Evolutionary conservation across 176 grass and related monocot species (phyloP).

Genomic region (Pontederia paniculata): DNA sequence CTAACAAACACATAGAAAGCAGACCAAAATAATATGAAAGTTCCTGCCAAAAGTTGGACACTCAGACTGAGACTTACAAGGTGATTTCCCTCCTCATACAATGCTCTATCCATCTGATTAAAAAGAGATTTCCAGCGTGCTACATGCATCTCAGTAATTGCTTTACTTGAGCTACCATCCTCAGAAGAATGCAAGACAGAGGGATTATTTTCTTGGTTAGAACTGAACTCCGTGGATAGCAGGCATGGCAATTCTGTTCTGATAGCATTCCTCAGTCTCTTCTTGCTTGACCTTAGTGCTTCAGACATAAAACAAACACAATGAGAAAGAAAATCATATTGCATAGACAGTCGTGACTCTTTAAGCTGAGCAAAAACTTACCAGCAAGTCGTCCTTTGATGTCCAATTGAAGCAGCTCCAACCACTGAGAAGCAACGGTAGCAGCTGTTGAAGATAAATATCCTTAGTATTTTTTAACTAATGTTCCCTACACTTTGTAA

Average conservation of each 20-base stretch:
- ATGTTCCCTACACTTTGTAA: too few relatives aligned
- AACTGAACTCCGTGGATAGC: constrained; percentile 58
- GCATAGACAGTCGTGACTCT: constrained; percentile 3
- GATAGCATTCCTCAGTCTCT: constrained; percentile 2
- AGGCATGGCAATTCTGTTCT: constrained; percentile 75
- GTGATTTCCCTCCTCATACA: constrained; percentile 69
- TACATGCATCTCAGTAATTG: constrained; percentile 55
- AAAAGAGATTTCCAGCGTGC: constrained; percentile 81
- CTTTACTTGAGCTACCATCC: constrained; percentile 13
- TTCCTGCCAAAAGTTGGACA: too few relatives aligned
- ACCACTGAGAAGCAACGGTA: constrained; percentile 76
- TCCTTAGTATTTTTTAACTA: neutral
- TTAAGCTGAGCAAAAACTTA: constrained; percentile 22
- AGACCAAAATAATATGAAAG: too few relatives aligned
- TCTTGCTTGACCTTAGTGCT: constrained; percentile 29
- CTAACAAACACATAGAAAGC: too few relatives aligned
- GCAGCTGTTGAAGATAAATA: constrained; percentile 41
- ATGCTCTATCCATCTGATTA: constrained; percentile 70
- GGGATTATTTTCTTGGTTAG: constrained; percentile 49
- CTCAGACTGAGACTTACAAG: constrained; percentile 38
- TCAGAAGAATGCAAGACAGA: constrained; percentile 28
- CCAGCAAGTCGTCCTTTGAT: constrained; percentile 91
- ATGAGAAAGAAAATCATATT: constrained; percentile 8
- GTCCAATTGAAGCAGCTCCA: constrained; percentile 85
- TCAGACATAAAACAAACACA: too few relatives aligned